Conservation (phyloP, 345 rosid genomes). For the Eucalyptus curtisii region DNA sequence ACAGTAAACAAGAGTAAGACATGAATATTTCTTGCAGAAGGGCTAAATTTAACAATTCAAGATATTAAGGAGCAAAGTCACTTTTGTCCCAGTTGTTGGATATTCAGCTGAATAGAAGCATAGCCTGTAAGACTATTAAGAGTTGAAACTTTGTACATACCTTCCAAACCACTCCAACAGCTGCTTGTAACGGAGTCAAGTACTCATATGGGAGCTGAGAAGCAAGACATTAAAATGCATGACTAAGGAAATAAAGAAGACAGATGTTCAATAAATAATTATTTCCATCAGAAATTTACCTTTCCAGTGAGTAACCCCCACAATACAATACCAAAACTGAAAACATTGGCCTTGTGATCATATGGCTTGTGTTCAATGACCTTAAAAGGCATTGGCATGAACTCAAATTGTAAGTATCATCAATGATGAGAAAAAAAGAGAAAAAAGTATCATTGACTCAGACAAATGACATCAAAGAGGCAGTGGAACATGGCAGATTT, state of each 20-base stretch:
- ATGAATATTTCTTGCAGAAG: not conserved
- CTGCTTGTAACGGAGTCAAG: slow-evolving; percentile 94
- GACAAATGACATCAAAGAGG: not conserved
- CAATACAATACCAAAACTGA: slow-evolving; percentile 79
- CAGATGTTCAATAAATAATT: not conserved
- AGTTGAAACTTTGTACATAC: slow-evolving; percentile 11
- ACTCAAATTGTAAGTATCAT: not conserved
- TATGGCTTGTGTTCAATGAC: slow-evolving; percentile 95
- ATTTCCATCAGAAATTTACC: slow-evolving; percentile 22
- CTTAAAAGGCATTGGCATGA: slow-evolving; percentile 8
- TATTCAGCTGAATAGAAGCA: not conserved
- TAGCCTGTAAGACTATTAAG: not conserved
- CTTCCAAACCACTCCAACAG: slow-evolving; percentile 94
- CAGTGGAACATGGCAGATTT: not conserved
- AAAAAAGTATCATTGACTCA: not conserved
- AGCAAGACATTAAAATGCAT: not conserved
- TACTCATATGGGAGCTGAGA: slow-evolving; percentile 90
- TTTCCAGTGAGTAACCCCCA: slow-evolving; percentile 92
- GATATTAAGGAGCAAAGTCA: not conserved
- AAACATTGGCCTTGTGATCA: slow-evolving; percentile 98
- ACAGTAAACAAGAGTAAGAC: not conserved
- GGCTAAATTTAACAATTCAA: not conserved
- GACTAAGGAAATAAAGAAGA: not conserved
- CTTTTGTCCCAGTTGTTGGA: not conserved
- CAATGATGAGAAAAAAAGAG: not conserved